Percentiles rank a stretch among this genome's conserved stretches.
Evolutionary conservation across 495 filamentous ascomycete species (phyloP).

Genomic region (Talaromyces borbonicus): DNA sequence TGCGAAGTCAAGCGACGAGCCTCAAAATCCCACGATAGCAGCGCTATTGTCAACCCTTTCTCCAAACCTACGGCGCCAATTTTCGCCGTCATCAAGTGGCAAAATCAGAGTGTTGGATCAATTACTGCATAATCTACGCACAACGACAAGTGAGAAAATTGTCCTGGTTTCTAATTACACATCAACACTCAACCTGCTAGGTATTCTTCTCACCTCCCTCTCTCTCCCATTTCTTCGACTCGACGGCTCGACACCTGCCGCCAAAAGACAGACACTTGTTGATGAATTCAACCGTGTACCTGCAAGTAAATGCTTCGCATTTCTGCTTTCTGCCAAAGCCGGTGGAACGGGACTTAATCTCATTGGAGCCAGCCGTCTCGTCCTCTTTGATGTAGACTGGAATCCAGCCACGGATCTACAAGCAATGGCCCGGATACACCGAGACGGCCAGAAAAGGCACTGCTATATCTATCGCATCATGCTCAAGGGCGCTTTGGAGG

Average conservation of each 20-base stretch:
- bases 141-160: conserved; percentile 59
- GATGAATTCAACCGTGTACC: conserved; percentile 64
- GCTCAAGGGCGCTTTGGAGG: conserved; percentile 63
- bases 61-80: conserved; percentile 44
- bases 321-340: conserved; percentile 70
- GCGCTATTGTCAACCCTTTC: conserved; percentile 50
- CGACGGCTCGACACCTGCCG: conserved; percentile 59
- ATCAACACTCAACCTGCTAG: conserved; percentile 61
- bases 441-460: conserved; percentile 63
- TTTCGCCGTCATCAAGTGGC: conserved; percentile 49
- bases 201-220: conserved; percentile 51
- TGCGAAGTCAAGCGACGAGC: conserved; percentile 26
- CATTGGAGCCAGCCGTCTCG: conserved; percentile 63
- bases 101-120: conserved; percentile 67
- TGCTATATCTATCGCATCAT: conserved; percentile 69
- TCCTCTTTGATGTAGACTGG: conserved; percentile 79
- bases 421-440: conserved; percentile 78
- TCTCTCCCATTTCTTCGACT: conserved; percentile 60
- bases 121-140: conserved; percentile 52
- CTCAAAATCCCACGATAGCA: conserved; percentile 29
- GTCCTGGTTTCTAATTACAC: conserved; percentile 81
- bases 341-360: conserved; percentile 71
- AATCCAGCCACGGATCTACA: conserved; percentile 74
- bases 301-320: conserved; percentile 52
- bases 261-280: conserved; percentile 63